Evolutionary conservation across 768 basidiomycete genomes (phyloP), one percentile per base, ranked within the genome.

Genomic region (Termitomyces sp.): DNA sequence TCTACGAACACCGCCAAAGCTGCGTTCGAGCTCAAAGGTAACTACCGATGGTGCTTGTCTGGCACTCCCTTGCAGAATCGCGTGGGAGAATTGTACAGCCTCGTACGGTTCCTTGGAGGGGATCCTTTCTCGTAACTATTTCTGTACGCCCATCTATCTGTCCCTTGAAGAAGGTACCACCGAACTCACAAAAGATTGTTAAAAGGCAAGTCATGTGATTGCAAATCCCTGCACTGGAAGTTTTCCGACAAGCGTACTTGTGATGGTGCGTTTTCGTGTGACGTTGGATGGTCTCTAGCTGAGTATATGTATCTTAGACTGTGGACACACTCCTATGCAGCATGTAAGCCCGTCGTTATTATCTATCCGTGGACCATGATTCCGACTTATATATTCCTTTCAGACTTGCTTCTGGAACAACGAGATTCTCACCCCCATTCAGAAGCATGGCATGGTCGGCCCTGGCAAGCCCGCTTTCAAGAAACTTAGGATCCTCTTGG

Each of bases 51-150:
- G 97, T 99, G 97, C 72, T 76, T 99, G 30, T 97, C 94, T 33
- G 95, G 95, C 5, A 98, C 96, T 6, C 96, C 96, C 0, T 75
- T 99, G 9, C 96, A 99, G 70, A 98, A 98, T 66, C 87, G 97
- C 62, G 97, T 99, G n/a, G 97, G 97, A 61, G 97, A 99, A 68
- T 73, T 99, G 50, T 99, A 99, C 74, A 97, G 94, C 69, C 80
- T 97, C 42, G 83, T 98, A 45, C 78, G 91, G 59, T 97, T 98
- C 75, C 71, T 96, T 51, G 93, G 93, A n/a, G 91, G 91, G 30
- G 91, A 94, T 68, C 93, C 92, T 0, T 94, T 92, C 67, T 86
- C 92, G 3, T 90, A 81, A 81, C 70, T 96, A 95, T 72, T 96
- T 93, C 71, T 97, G 94, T 87, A 64, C 63, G 87, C 26, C 23